Evolutionary conservation across 768 basidiomycete genomes (phyloP), one percentile per base, ranked within the genome.

Genomic region (Phylloporus scabripes): DNA sequence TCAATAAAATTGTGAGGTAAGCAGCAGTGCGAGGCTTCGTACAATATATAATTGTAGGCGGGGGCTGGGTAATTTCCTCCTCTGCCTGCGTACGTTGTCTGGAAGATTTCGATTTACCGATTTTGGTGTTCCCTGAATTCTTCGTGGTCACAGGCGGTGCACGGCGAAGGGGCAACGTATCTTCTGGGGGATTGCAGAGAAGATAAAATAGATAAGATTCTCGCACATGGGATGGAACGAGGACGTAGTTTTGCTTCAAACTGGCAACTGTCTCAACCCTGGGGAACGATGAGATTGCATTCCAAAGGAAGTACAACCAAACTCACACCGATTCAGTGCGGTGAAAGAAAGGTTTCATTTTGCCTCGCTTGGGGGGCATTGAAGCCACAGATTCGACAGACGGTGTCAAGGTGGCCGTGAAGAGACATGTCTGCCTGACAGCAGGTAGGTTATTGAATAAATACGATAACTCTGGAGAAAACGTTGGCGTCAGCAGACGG

Each of bases 41-140:
- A 67, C 82, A 93, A 69, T 98, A 99, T 54, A 99, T 92, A 57
- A 99, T 97, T 18, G 94, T 98, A 1, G 93, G 90, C 15, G 96
- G 96, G 2, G 94, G 91, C 54, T 87, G 85, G 34, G 77, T 74
- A 29, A 81, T 74, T 20, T 78, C 76, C 11, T 78, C 75, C 17
- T 76, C 75, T 38, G 72, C 71, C 24, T 49, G 55, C 7, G 54
- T 39, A 38, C 48, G 51, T 55, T 71, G 76, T 51, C 38, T 68
- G 54, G 53, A 58, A 49, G 51, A 59, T 62, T 47, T 61, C 46
- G 73, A 69, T 24, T 67, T 61, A 42, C 44, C 47, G 37, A 60
- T 67, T 49, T 76, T 78, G 1, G 56, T 54, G 7, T 40, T 49
- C 28, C 24, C 15, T 1, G 46, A 31, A 12, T 23, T 48, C 38